Evolutionary conservation across 2,329 filamentous ascomycete species (phyloP).

Genomic region (Fusarium buxicola): DNA sequence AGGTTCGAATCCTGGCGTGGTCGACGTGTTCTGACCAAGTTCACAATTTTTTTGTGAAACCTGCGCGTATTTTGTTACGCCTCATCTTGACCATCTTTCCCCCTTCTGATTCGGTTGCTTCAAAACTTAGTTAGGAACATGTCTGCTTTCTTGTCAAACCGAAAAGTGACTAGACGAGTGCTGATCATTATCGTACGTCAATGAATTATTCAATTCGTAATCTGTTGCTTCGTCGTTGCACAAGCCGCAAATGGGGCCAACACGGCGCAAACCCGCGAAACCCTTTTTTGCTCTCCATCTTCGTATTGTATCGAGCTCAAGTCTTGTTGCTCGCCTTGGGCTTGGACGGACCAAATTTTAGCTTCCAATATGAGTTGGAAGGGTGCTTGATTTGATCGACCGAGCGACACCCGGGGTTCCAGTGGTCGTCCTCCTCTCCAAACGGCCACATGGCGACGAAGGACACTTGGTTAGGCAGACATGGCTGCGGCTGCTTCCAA

Average conservation of each 20-base stretch:
- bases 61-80: not conserved
- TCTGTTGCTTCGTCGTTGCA: not conserved
- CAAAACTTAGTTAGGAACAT: not conserved
- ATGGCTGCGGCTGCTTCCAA: slow-evolving; percentile 69
- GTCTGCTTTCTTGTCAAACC: not conserved
- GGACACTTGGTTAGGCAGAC: slow-evolving; percentile 65
- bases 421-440: slow-evolving; percentile 66
- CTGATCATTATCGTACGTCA: not conserved
- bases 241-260: not conserved
- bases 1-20: slow-evolving; percentile 45
- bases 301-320: not conserved
- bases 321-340: not conserved
- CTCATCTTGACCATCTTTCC: slow-evolving; percentile 3
- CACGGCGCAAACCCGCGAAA: not conserved
- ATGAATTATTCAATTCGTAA: not conserved
- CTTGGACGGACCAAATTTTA: not conserved
- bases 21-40: slow-evolving; percentile 26
- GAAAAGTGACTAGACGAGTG: too few relatives aligned
- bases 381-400: slow-evolving; percentile 39
- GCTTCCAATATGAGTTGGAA: slow-evolving; percentile 42
- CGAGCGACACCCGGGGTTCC: slow-evolving; percentile 49
- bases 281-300: not conserved
- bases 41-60: slow-evolving; percentile 11
- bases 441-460: slow-evolving; percentile 74
- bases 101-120: not conserved